phyloP scores from a whole-genome alignment of 2,329 filamentous ascomycete species.

The Alternaria ventricosa region DNA sequence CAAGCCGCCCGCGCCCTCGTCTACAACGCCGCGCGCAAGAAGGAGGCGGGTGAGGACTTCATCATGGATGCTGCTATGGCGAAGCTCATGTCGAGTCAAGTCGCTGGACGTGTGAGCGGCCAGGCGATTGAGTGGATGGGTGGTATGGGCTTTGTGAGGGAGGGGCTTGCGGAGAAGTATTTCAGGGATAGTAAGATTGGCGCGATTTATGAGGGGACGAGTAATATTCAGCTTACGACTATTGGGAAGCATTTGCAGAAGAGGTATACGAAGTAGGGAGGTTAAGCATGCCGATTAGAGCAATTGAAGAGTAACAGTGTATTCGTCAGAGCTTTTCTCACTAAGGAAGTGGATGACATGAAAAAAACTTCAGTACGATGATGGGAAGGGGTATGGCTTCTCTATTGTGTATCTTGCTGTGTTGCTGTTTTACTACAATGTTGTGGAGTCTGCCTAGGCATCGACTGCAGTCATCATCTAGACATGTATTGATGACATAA shows the following conservation, averaged over 20 bases:
- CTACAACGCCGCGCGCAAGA: slow-evolving; percentile 95
- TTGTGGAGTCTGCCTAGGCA: too few relatives aligned
- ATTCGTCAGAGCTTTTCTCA: too few relatives aligned
- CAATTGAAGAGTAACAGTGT: too few relatives aligned
- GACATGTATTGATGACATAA: too few relatives aligned
- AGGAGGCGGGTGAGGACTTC: slow-evolving; percentile 96
- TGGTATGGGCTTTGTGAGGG: slow-evolving; percentile 97
- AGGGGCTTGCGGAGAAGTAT: slow-evolving; percentile 97
- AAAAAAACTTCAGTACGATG: too few relatives aligned
- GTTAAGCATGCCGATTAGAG: too few relatives aligned
- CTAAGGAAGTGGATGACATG: too few relatives aligned
- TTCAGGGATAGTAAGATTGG: slow-evolving; percentile 98
- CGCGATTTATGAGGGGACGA: slow-evolving; percentile 93
- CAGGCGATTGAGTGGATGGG: slow-evolving; percentile 99
- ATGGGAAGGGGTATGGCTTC: too few relatives aligned
- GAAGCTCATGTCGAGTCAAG: slow-evolving; percentile 92
- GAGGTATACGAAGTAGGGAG: slow-evolving; percentile 69
- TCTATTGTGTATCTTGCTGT: too few relatives aligned
- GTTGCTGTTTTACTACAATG: too few relatives aligned
- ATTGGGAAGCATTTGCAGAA: slow-evolving; percentile 75
- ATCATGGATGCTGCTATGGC: slow-evolving; percentile 97
- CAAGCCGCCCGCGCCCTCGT: slow-evolving; percentile 88
- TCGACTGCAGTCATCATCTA: too few relatives aligned
- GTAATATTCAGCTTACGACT: slow-evolving; percentile 73
- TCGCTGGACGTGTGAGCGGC: slow-evolving; percentile 84